A percentile compares a stretch with the other conserved stretches of the same genome.
These are phyloP conservation scores for Bacidia gigantensis DNA, from an alignment of 495 filamentous ascomycete genomes.

Conservation along the genomic window DNA sequence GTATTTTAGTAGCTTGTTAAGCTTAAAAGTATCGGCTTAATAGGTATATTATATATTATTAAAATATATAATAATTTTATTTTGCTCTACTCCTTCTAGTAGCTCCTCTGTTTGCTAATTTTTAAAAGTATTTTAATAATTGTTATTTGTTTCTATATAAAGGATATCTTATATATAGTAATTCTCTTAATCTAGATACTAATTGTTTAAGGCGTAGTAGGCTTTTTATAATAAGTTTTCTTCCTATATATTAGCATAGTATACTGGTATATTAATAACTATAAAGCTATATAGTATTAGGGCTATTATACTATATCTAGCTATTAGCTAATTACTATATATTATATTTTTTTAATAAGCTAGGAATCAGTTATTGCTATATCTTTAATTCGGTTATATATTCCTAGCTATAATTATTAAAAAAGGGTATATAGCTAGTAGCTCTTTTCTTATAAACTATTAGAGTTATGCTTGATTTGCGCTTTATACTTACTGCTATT, in stretches of 20 bases:
- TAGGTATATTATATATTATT: too few relatives aligned
- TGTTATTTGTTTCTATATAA: not conserved
- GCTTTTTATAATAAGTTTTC: not conserved
- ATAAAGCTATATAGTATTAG: not conserved
- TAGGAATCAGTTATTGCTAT: not conserved
- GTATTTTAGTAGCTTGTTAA: not conserved
- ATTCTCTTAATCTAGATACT: not conserved
- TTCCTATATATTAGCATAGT: not conserved
- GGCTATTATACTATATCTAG: not conserved
- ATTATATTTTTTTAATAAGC: not conserved
- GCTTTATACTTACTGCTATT: not conserved
- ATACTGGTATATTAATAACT: not conserved
- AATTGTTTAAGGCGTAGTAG: constrained; percentile 8
- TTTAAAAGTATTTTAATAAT: not conserved
- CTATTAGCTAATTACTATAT: not conserved
- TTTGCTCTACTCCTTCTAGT: not conserved
- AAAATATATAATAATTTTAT: not conserved
- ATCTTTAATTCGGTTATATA: not conserved
- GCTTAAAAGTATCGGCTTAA: not conserved
- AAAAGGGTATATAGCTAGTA: not conserved
- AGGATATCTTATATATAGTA: not conserved
- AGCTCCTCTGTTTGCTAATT: not conserved
- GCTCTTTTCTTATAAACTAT: not conserved
- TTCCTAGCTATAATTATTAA: not conserved
- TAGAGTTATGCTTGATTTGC: not conserved